Evolutionary conservation across 2,329 filamentous ascomycete species (phyloP).

Genomic region (Knoxdaviesia capensis): DNA sequence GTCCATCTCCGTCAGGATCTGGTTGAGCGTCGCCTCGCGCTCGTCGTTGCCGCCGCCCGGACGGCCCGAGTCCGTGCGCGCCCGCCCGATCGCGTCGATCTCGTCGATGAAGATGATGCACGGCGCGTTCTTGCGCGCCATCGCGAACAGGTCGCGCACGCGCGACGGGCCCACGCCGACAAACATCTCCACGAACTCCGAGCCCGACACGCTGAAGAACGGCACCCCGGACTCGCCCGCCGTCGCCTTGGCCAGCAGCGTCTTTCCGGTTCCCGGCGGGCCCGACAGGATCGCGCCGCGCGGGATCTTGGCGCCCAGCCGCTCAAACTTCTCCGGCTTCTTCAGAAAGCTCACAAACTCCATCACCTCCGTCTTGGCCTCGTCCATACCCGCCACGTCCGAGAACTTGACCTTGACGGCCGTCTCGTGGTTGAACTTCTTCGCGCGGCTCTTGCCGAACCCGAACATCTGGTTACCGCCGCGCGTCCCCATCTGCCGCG

Average conservation of each 20-base stretch:
- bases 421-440: constrained; percentile 93
- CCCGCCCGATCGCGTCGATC: constrained; percentile 92
- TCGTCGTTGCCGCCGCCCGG: constrained; percentile 83
- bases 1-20: constrained; percentile 98
- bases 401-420: constrained; percentile 93
- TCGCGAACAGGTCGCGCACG: constrained; percentile 86
- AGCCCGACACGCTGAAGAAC: constrained; percentile 96
- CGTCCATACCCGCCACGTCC: constrained; percentile 94
- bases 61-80: constrained; percentile 55
- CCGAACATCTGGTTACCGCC: constrained; percentile 72
- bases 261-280: constrained; percentile 98
- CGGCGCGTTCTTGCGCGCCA: constrained; percentile 83
- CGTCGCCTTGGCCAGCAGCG: constrained; percentile 86
- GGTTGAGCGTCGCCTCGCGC: constrained; percentile 89
- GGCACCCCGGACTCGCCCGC: constrained; percentile 92
- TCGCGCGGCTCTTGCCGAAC: constrained; percentile 87
- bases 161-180: constrained; percentile 93
- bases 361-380: constrained; percentile 97
- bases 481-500: constrained; percentile 51
- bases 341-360: constrained; percentile 97
- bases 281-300: constrained; percentile 91
- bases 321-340: constrained; percentile 79
- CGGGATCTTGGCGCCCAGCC: constrained; percentile 91
- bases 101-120: constrained; percentile 99
- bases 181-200: constrained; percentile 99